A percentile compares a stretch with the other conserved stretches of the same genome.
phyloP scores from a whole-genome alignment of 2,329 filamentous ascomycete genomes.

The Fusarium sp. region DNA sequence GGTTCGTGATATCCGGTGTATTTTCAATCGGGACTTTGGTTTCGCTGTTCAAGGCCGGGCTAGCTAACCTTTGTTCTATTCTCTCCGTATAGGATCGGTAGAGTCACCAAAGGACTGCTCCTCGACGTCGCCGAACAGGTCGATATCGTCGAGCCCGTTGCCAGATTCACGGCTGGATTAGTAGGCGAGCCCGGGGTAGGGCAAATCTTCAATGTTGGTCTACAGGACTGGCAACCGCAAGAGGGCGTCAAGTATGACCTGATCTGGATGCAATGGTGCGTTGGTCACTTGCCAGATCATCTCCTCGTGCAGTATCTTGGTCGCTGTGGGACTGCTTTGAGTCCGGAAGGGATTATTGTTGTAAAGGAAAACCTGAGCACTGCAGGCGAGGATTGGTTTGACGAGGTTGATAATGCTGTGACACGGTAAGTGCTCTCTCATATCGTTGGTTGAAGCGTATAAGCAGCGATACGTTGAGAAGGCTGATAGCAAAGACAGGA shows the following conservation, averaged over 20 bases:
- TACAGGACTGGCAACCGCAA: constrained; percentile 73
- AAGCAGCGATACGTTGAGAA: no score
- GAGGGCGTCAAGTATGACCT: constrained; percentile 71
- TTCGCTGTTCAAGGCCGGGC: no score
- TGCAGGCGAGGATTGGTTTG: constrained; percentile 72
- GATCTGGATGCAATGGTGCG: constrained; percentile 92
- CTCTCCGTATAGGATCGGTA: constrained; percentile 69
- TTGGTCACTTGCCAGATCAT: constrained; percentile 80
- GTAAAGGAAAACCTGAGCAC: constrained; percentile 74
- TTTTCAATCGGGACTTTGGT: no score
- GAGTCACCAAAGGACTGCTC: constrained; percentile 83
- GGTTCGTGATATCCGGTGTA: constrained; percentile 42
- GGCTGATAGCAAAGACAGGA: constrained; percentile 36
- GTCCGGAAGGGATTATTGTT: constrained; percentile 47
- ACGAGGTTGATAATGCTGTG: constrained; percentile 78
- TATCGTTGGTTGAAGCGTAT: no score
- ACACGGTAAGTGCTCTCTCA: constrained; percentile 61
- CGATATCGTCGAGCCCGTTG: constrained; percentile 86
- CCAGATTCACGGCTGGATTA: constrained; percentile 76
- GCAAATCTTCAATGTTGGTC: constrained; percentile 73
- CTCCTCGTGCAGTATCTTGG: constrained; percentile 74
- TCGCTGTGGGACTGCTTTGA: constrained; percentile 61
- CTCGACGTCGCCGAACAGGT: constrained; percentile 72
- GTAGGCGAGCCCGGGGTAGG: constrained; percentile 64
- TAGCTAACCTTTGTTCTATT: not conserved